A percentile compares a stretch with the other conserved stretches of the same genome.
Evolutionary conservation across 352 stramenopile genomes (phyloP).

Genomic region (Globisporangium irregulare): DNA sequence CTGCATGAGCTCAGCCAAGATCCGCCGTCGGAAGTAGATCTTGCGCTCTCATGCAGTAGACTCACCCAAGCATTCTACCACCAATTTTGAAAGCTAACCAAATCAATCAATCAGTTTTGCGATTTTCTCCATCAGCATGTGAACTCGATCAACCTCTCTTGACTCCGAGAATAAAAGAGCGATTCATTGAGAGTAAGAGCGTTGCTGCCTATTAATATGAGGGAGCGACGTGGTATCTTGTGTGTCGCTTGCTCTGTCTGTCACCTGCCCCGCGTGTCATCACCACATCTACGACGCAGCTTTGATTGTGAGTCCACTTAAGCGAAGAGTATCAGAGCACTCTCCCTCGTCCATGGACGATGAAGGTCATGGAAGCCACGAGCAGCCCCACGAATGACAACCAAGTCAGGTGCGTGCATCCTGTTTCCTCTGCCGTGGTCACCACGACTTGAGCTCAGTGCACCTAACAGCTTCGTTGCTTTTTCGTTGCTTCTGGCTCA

Average conservation of each 20-base stretch:
- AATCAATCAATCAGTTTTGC: neutral
- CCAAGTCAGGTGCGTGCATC: neutral
- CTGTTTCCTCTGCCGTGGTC: neutral
- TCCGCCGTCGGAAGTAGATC: neutral
- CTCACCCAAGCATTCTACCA: neutral
- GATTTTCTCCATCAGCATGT: neutral
- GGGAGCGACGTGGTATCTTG: neutral
- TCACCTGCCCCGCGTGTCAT: neutral
- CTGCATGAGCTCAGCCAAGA: neutral
- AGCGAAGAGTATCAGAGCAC: neutral
- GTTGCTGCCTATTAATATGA: neutral
- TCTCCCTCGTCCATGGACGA: neutral
- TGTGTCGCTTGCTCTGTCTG: neutral
- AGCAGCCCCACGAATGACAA: neutral
- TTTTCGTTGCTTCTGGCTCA: neutral
- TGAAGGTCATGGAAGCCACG: conserved; percentile 4
- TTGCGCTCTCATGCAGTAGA: neutral
- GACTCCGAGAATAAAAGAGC: neutral
- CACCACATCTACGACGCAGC: neutral
- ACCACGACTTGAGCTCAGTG: neutral
- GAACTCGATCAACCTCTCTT: neutral
- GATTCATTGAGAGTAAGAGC: too few relatives aligned
- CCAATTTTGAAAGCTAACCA: neutral
- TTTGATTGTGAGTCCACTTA: too few relatives aligned
- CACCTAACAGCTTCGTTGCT: neutral